A percentile compares a stretch with the other conserved stretches of the same genome.
These are phyloP conservation scores for Epichloe glyceriae DNA, from an alignment of 2,329 filamentous ascomycete species.

Conservation along the genomic window DNA sequence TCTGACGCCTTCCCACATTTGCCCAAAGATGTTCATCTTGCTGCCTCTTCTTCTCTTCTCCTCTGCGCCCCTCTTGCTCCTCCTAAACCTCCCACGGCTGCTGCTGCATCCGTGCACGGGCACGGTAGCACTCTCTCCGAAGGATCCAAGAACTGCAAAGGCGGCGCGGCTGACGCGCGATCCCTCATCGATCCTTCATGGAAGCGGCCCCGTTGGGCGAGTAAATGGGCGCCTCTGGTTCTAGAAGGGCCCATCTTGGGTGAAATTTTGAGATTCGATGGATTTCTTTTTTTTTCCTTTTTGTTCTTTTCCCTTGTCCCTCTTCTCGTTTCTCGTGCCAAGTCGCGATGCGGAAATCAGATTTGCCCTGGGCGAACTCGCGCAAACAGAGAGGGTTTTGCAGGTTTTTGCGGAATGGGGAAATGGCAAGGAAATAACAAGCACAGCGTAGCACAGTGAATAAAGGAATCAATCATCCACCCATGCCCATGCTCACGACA, in stretches of 20 bases:
- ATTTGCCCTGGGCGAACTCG: too few relatives aligned
- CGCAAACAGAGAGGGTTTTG: too few relatives aligned
- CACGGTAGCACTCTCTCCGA: constrained; percentile 18
- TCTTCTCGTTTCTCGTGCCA: neutral
- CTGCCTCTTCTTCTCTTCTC: neutral
- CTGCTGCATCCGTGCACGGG: neutral
- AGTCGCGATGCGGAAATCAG: neutral
- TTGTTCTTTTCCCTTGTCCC: too few relatives aligned
- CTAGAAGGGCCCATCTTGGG: constrained; percentile 16
- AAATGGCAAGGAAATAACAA: neutral
- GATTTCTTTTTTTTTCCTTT: neutral
- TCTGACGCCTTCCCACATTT: constrained; percentile 26
- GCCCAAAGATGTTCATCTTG: constrained; percentile 20
- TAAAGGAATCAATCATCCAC: too few relatives aligned
- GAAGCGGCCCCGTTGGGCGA: constrained; percentile 37
- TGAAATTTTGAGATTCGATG: neutral
- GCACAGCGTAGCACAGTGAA: neutral
- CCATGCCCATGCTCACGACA: neutral
- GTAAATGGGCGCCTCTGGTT: constrained; percentile 17
- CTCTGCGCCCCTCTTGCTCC: neutral
- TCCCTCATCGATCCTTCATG: constrained; percentile 81
- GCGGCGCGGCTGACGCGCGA: constrained; percentile 57
- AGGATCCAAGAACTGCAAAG: constrained; percentile 48
- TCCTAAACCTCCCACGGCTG: neutral
- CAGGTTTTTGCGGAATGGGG: too few relatives aligned